Conservation (phyloP, 305 asterid genomes). For the Fraxinus angustifolia region DNA sequence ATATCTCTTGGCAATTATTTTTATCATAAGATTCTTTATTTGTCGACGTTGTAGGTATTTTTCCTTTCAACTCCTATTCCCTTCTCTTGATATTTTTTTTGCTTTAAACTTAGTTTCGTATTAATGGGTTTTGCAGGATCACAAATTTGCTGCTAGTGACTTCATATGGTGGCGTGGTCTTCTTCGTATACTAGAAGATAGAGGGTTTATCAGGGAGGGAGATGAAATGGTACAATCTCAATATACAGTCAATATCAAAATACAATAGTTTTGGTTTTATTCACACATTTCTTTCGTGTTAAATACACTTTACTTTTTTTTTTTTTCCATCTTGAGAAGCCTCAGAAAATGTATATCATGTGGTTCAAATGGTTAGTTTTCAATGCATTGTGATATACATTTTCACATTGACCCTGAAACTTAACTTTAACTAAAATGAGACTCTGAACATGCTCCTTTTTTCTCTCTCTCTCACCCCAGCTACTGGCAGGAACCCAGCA, state of each 20-base stretch:
- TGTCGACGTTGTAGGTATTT: not conserved
- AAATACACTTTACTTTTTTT: not conserved
- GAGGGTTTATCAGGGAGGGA: slow-evolving; percentile 54
- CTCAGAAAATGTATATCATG: not conserved
- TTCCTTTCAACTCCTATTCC: slow-evolving; percentile 1
- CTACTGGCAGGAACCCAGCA: not conserved
- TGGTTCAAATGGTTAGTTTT: not conserved
- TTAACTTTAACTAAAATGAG: not conserved
- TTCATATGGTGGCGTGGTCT: slow-evolving; percentile 76
- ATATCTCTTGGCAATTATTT: not conserved
- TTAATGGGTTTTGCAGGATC: slow-evolving; percentile 38
- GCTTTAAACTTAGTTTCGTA: not conserved
- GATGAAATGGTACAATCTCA: slow-evolving; percentile 51
- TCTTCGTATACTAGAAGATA: slow-evolving; percentile 60
- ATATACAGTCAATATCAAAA: not conserved
- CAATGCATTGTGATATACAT: not conserved
- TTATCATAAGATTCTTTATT: not conserved
- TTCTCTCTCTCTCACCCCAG: not conserved
- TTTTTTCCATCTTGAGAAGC: not conserved
- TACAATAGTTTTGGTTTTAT: slow-evolving; percentile 1
- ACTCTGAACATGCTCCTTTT: not conserved
- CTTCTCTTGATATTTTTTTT: slow-evolving; percentile 10
- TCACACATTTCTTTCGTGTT: not conserved
- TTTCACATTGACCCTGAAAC: not conserved
- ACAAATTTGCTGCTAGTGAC: slow-evolving; percentile 50